A percentile compares a stretch with the other conserved stretches of the same genome.
phyloP scores from a whole-genome alignment of 164 flowering plant genomes.

The Vitis cinerea region DNA sequence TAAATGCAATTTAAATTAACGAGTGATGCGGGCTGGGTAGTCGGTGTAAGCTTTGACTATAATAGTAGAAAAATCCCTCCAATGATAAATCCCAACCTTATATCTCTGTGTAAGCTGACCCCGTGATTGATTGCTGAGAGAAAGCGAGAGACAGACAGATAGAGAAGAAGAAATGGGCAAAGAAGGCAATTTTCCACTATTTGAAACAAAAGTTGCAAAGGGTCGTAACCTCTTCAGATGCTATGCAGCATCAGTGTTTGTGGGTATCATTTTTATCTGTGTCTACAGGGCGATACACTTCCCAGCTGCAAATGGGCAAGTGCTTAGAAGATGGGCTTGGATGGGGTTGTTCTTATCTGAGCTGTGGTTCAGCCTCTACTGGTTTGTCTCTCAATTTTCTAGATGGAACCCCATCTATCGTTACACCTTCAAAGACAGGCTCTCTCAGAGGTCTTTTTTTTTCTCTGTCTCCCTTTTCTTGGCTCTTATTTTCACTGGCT shows the following conservation, averaged over 20 bases:
- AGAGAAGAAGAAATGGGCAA: constrained; percentile 1
- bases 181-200: constrained; percentile 2
- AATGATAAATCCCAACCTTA: no score
- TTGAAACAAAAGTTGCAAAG: constrained; percentile 27
- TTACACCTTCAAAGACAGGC: constrained; percentile 35
- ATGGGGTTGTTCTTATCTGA: constrained; percentile 33
- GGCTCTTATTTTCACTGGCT: no score
- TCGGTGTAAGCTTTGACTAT: no score
- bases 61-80: no score
- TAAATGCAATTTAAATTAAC: no score
- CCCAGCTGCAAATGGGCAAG: constrained; percentile 8
- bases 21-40: no score
- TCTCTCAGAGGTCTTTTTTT: constrained; percentile 17
- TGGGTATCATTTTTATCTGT: constrained; percentile 25
- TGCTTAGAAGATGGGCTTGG: constrained; percentile 30
- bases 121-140: no score
- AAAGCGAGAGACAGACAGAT: no score
- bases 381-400: constrained; percentile 26
- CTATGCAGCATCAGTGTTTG: constrained; percentile 18
- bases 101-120: no score
- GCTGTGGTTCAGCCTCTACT: constrained; percentile 43
- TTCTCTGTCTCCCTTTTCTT: neutral
- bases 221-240: constrained; percentile 12
- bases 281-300: constrained; percentile 26
- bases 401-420: constrained; percentile 37